Evolutionary conservation across 768 basidiomycete species (phyloP).

Genomic region (Candolleomyces efflorescens): DNA sequence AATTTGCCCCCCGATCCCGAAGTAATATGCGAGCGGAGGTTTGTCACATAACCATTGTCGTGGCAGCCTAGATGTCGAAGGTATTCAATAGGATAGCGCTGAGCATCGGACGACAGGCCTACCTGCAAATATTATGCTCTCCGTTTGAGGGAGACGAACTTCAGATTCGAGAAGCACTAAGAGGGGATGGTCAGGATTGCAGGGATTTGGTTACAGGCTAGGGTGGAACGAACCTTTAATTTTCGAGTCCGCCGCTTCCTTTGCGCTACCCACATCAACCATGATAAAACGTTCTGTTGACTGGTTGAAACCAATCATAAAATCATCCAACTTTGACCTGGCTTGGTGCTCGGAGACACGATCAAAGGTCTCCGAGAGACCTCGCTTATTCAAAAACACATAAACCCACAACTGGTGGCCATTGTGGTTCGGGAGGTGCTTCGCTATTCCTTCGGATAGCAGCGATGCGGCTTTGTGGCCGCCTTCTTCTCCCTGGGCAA

Average conservation of each 20-base stretch:
- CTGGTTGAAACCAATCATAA: slow-evolving; percentile 66
- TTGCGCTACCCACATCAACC: slow-evolving; percentile 64
- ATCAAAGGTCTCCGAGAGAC: slow-evolving; percentile 47
- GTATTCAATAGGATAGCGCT: too few relatives aligned
- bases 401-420: slow-evolving; percentile 57
- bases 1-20: slow-evolving; percentile 61
- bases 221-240: slow-evolving; percentile 70
- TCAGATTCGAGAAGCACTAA: slow-evolving; percentile 55
- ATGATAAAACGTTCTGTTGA: slow-evolving; percentile 62
- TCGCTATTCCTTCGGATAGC: slow-evolving; percentile 35
- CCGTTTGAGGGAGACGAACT: slow-evolving; percentile 57
- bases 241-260: slow-evolving; percentile 75
- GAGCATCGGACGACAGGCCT: neutral
- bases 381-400: slow-evolving; percentile 62
- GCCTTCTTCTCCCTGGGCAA: slow-evolving; percentile 51
- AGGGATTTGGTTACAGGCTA: too few relatives aligned
- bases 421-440: slow-evolving; percentile 31
- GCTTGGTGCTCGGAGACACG: slow-evolving; percentile 32
- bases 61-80: neutral
- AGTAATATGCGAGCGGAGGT: slow-evolving; percentile 60
- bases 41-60: slow-evolving; percentile 57
- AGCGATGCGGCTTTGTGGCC: slow-evolving; percentile 52
- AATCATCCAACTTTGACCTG: slow-evolving; percentile 51
- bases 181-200: neutral
- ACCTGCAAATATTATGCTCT: slow-evolving; percentile 68